Percentiles rank a stretch among this genome's conserved stretches.
These are phyloP conservation scores for Zygoascus meyerae DNA, from an alignment of 1,139 yeast species.

Conservation along the genomic window DNA sequence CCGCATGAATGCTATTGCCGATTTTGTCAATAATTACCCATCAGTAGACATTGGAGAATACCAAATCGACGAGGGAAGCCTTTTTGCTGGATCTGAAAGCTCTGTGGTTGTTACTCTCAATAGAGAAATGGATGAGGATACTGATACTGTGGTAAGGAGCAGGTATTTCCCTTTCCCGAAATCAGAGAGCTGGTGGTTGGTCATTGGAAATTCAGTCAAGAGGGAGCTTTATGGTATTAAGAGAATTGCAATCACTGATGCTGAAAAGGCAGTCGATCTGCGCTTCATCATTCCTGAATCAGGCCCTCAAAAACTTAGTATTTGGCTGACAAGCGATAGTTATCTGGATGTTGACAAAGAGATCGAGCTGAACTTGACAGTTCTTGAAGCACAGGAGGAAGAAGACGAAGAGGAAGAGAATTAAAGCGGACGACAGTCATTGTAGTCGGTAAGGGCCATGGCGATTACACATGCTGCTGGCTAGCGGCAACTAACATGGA, in stretches of 20 bases:
- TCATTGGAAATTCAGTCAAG: constrained; percentile 60
- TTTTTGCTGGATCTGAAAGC: constrained; percentile 44
- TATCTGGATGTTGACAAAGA: constrained; percentile 90
- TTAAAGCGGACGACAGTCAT: no score
- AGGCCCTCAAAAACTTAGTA: constrained; percentile 56
- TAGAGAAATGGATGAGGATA: constrained; percentile 62
- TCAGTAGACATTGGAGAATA: constrained; percentile 66
- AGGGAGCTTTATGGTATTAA: constrained; percentile 70
- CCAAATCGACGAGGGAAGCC: constrained; percentile 38
- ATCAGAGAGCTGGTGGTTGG: constrained; percentile 72
- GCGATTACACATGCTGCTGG: no score
- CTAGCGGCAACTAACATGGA: no score
- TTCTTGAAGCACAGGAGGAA: constrained; percentile 34
- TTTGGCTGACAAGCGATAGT: constrained; percentile 90
- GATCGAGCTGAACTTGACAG: constrained; percentile 47
- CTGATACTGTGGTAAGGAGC: constrained; percentile 48
- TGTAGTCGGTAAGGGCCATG: no score
- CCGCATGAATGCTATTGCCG: constrained; percentile 60
- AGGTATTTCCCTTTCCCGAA: constrained; percentile 53
- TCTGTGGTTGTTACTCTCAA: constrained; percentile 49
- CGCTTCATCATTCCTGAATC: constrained; percentile 53
- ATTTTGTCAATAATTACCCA: constrained; percentile 85
- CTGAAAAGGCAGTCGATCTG: constrained; percentile 48
- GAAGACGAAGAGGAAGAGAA: constrained; percentile 23
- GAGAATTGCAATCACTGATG: constrained; percentile 51